These are phyloP conservation scores for Trypanosoma conorhini DNA, from an alignment of 208 protist species.

Conservation along the genomic window DNA sequence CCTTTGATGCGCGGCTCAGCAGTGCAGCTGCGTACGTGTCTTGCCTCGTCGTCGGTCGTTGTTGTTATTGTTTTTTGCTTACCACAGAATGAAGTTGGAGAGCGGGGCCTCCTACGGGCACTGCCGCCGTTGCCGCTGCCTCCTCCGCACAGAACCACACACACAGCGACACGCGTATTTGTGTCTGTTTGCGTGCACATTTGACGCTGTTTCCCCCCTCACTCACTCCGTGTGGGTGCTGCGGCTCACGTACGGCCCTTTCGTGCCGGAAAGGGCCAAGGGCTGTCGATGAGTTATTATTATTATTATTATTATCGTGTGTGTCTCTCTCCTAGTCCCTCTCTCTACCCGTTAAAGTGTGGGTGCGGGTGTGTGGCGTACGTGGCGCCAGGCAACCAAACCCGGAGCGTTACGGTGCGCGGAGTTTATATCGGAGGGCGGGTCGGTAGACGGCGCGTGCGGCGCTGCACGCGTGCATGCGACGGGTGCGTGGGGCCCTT, in stretches of 20 bases:
- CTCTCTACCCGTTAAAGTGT: not conserved
- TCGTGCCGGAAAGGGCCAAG: not conserved
- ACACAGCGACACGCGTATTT: not conserved
- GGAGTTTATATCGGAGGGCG: not conserved
- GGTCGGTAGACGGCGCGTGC: not conserved
- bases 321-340: not conserved
- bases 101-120: not conserved
- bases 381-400: not conserved
- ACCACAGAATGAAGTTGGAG: not conserved
- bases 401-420: not conserved
- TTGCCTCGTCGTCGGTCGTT: slow-evolving; percentile 15
- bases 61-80: slow-evolving; percentile 7
- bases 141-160: not conserved
- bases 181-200: not conserved
- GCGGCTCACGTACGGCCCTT: not conserved
- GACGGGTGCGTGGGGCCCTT: not conserved
- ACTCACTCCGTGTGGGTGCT: not conserved
- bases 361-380: not conserved
- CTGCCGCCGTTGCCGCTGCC: not conserved
- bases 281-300: not conserved
- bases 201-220: not conserved
- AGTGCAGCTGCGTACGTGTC: not conserved
- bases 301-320: not conserved
- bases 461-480: not conserved
- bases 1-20: not conserved